Evolutionary conservation across 192 early-diverging fungal species (phyloP).

Genomic region (Coemansia sp.): DNA sequence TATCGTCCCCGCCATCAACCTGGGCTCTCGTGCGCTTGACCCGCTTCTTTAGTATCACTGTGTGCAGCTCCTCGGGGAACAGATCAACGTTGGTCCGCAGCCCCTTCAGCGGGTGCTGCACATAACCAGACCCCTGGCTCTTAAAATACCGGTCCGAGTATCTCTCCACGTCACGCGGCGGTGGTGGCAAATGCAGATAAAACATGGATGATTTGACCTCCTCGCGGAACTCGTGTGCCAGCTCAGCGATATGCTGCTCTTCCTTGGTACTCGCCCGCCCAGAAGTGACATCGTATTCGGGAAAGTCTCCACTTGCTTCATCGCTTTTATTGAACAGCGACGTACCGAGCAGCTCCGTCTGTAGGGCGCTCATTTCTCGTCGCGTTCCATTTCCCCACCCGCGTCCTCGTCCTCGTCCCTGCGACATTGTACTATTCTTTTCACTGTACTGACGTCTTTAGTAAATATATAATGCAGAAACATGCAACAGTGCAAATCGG

Average conservation of each 20-base stretch:
- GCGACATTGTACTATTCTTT: constrained; percentile 18
- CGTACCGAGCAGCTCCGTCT: constrained; percentile 41
- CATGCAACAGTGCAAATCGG: neutral
- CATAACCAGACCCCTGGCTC: neutral
- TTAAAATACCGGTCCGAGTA: constrained; percentile 48
- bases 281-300: constrained; percentile 27
- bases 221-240: constrained; percentile 28
- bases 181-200: constrained; percentile 41
- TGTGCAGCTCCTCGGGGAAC: constrained; percentile 52
- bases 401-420: constrained; percentile 43
- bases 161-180: constrained; percentile 42
- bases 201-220: constrained; percentile 34
- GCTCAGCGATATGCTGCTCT: constrained; percentile 30
- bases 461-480: neutral
- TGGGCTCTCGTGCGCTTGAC: constrained; percentile 21
- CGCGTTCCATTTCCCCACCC: constrained; percentile 38
- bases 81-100: constrained; percentile 33
- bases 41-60: constrained; percentile 30
- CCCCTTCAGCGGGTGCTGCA: constrained; percentile 30
- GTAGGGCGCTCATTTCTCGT: constrained; percentile 44
- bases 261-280: constrained; percentile 24
- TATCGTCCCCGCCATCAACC: constrained; percentile 13
- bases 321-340: constrained; percentile 22
- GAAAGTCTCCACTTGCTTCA: constrained; percentile 13
- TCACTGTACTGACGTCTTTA: neutral